Percentiles rank a stretch among this genome's conserved stretches.
Conservation (phyloP, 2,329 filamentous ascomycete species). For the Penicillium sp. region DNA sequence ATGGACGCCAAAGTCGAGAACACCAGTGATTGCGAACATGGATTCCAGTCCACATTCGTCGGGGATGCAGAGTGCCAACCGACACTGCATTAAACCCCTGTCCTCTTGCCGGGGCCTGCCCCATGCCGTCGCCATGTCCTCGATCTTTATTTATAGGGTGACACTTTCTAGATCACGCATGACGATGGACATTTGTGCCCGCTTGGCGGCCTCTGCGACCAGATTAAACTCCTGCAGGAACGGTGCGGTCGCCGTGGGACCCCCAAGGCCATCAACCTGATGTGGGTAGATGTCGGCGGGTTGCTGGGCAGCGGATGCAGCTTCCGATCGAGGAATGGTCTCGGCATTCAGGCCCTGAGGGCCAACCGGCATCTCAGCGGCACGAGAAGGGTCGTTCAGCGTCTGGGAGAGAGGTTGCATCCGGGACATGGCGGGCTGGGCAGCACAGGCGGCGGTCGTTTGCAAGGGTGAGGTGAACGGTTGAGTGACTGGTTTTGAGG, state of each 20-base stretch:
- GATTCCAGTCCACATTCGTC: too few species aligned
- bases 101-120: slow-evolving; percentile 11
- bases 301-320: slow-evolving; percentile 10
- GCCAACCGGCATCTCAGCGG: slow-evolving; percentile 9
- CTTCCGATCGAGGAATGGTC: slow-evolving; percentile 10
- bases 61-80: too few species aligned
- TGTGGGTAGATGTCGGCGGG: slow-evolving; percentile 24
- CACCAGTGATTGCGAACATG: too few species aligned
- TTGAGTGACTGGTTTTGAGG: slow-evolving; percentile 14
- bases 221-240: slow-evolving; percentile 81
- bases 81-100: neutral
- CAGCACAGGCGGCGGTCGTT: slow-evolving; percentile 10
- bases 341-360: slow-evolving; percentile 14
- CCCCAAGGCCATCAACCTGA: slow-evolving; percentile 28
- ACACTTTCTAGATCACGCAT: slow-evolving; percentile 71
- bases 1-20: too few species aligned
- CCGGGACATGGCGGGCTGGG: slow-evolving; percentile 16
- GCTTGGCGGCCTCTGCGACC: slow-evolving; percentile 86
- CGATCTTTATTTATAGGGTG: slow-evolving; percentile 28
- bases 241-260: slow-evolving; percentile 49
- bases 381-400: slow-evolving; percentile 8
- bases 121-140: neutral
- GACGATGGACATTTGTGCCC: slow-evolving; percentile 84
- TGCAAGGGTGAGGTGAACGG: slow-evolving; percentile 18
- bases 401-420: slow-evolving; percentile 17